Evolutionary conservation across 208 protist species (phyloP), one percentile per base, ranked within the genome.

Genomic region (Herpetomonas samuelpessoai): DNA sequence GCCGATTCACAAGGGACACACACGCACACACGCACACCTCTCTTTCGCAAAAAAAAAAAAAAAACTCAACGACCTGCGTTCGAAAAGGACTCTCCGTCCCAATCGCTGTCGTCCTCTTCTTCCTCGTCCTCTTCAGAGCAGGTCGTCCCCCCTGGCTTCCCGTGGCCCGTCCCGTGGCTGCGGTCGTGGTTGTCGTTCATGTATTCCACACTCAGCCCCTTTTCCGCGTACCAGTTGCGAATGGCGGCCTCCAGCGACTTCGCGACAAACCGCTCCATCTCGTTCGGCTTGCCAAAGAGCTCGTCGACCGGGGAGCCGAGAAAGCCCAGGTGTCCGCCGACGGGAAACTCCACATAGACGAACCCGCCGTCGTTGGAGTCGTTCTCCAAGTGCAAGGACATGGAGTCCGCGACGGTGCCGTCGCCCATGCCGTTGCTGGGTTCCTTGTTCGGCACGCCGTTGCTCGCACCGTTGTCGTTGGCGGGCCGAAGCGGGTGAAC

Each of bases 311-410:
- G 76, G 25, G 56, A 61, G 21, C 57, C 60, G 7, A 82, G 55
- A 45, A 75, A 82, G 16, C 70, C 76, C 29, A 82, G 49, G 41
- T 82, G 76, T 2, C 76, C 76, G 27, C 76, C 76, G 9, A 48
- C 41, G 27, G 53, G 76, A 9, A 70, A 28, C 58, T 74, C 66
- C 24, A 75, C 70, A 57, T 67, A 82, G 44, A 68, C 49, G 16
- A 78, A 35, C 54, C 51, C 49, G 4, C 58, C 25, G 51, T 79
- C 73, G 1, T 31, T 57, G 16, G 41, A 28, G 12, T 31, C 29
- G 18, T 49, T 62, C 14, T 38, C 50, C 6, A 41, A 41, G 35
- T 41, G 35, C 35, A 41, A 14, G 9, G 35, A 18, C 35, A 41
- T 6, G 9, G 35, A 41, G 9, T 6, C 35, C 6, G 6, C 14